Evolutionary conservation across 768 basidiomycete genomes (phyloP).

Genomic region (Chiua virens): DNA sequence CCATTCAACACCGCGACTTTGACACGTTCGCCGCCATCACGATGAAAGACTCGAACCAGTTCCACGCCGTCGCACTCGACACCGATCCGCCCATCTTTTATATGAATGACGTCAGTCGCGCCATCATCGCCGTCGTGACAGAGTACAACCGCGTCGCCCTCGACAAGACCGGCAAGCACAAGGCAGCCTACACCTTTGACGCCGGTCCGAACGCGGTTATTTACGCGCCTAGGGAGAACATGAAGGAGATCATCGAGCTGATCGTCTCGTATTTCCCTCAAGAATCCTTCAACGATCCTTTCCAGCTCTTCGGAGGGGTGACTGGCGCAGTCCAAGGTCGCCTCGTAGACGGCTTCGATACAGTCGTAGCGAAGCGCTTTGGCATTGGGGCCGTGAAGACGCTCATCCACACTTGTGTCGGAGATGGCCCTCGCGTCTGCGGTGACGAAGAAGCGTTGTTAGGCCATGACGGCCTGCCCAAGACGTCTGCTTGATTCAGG

Average conservation of each 20-base stretch:
- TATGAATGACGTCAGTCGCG: slow-evolving; percentile 94
- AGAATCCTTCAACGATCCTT: slow-evolving; percentile 72
- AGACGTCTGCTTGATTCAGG: slow-evolving; percentile 44
- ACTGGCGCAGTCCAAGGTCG: slow-evolving; percentile 43
- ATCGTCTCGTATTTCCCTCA: slow-evolving; percentile 89
- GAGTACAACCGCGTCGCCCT: slow-evolving; percentile 87
- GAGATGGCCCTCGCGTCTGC: slow-evolving; percentile 84
- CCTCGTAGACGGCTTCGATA: slow-evolving; percentile 73
- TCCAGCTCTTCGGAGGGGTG: slow-evolving; percentile 52
- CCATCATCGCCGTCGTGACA: slow-evolving; percentile 88
- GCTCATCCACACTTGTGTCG: slow-evolving; percentile 90
- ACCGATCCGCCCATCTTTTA: slow-evolving; percentile 99
- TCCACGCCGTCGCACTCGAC: slow-evolving; percentile 97
- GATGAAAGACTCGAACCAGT: slow-evolving; percentile 97
- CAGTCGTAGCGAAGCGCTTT: slow-evolving; percentile 70
- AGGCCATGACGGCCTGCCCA: slow-evolving; percentile 68
- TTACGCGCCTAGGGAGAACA: slow-evolving; percentile 77
- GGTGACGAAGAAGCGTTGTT: slow-evolving; percentile 64
- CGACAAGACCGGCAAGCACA: slow-evolving; percentile 54
- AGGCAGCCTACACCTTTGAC: slow-evolving; percentile 98
- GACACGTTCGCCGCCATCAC: slow-evolving; percentile 87
- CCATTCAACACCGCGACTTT: slow-evolving; percentile 81
- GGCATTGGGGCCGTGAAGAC: slow-evolving; percentile 79
- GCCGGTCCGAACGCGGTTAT: slow-evolving; percentile 99
- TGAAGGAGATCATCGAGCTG: slow-evolving; percentile 74